Evolutionary conservation across 495 filamentous ascomycete genomes (phyloP).

Genomic region (Trichoderma virens): DNA sequence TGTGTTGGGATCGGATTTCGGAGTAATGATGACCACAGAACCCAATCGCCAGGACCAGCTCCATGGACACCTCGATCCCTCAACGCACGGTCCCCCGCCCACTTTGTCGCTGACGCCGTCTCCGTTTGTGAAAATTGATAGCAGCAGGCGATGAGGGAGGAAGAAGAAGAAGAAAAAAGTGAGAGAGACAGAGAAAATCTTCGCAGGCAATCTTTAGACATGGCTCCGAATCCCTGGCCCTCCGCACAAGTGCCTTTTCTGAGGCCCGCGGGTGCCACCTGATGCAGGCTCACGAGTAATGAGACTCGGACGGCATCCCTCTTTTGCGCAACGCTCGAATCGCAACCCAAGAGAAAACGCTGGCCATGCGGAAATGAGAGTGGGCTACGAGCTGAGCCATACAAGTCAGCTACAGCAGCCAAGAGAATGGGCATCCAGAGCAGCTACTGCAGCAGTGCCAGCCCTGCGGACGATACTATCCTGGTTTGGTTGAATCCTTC

Average conservation of each 20-base stretch:
- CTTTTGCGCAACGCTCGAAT: background rate
- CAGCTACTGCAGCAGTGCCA: background rate
- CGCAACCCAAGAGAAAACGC: background rate
- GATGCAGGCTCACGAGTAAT: background rate
- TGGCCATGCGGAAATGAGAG: background rate
- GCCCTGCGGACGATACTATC: background rate
- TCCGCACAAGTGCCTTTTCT: background rate
- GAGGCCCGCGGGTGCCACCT: background rate
- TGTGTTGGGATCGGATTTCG: slow-evolving; percentile 8
- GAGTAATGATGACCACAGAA: slow-evolving; percentile 5
- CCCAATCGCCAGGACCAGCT: background rate
- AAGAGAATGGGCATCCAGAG: background rate
- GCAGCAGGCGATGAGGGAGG: background rate
- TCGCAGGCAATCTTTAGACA: background rate
- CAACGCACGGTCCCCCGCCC: background rate
- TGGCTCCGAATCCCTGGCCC: background rate
- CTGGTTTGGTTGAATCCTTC: background rate
- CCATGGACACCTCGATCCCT: background rate
- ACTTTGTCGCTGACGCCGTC: background rate
- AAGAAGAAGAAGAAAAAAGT: background rate
- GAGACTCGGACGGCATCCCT: background rate
- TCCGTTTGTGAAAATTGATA: background rate
- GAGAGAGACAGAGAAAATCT: background rate
- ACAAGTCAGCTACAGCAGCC: background rate
- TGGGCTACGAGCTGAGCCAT: background rate